Evolutionary conservation across 2,329 filamentous ascomycete genomes (phyloP).

Genomic region (Fonsecaea multimorphosa): DNA sequence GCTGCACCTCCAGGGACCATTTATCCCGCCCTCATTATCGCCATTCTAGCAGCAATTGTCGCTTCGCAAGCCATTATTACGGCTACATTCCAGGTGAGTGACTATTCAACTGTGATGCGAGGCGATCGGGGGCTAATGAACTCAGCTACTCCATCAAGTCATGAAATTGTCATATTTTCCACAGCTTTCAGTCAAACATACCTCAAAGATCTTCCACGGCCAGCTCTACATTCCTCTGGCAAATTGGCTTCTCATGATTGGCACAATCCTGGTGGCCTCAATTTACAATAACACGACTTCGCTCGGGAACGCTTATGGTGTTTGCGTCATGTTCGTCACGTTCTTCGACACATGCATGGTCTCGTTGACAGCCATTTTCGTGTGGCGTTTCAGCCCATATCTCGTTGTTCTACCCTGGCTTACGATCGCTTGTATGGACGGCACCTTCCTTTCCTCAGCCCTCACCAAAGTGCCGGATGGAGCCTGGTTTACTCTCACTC

Average conservation of each 20-base stretch:
- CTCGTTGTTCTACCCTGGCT: conserved; percentile 69
- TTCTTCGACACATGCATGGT: conserved; percentile 67
- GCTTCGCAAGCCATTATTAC: conserved; percentile 82
- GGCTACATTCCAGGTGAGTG: conserved; percentile 68
- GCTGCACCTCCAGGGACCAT: conserved; percentile 70
- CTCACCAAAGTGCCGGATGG: conserved; percentile 76
- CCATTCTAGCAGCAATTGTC: conserved; percentile 73
- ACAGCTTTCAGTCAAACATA: conserved; percentile 75
- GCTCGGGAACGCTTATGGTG: conserved; percentile 76
- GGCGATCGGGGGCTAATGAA: background rate
- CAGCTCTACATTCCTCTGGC: conserved; percentile 77
- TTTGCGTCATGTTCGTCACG: conserved; percentile 80
- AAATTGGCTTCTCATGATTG: conserved; percentile 79
- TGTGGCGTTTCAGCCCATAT: conserved; percentile 67
- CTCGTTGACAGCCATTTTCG: conserved; percentile 71
- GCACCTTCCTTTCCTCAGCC: conserved; percentile 71
- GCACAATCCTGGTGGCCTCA: conserved; percentile 74
- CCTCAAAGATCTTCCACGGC: conserved; percentile 71
- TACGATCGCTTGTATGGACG: conserved; percentile 70
- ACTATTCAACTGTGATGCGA: background rate
- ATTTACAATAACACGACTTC: conserved; percentile 73
- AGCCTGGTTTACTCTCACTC: conserved; percentile 76
- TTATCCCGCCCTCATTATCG: conserved; percentile 71
- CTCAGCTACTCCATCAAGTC: conserved; percentile 67
- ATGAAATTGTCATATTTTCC: conserved; percentile 78